A percentile compares a stretch with the other conserved stretches of the same genome.
phyloP scores from a whole-genome alignment of 768 basidiomycete genomes.

The Pisolithus microcarpus region DNA sequence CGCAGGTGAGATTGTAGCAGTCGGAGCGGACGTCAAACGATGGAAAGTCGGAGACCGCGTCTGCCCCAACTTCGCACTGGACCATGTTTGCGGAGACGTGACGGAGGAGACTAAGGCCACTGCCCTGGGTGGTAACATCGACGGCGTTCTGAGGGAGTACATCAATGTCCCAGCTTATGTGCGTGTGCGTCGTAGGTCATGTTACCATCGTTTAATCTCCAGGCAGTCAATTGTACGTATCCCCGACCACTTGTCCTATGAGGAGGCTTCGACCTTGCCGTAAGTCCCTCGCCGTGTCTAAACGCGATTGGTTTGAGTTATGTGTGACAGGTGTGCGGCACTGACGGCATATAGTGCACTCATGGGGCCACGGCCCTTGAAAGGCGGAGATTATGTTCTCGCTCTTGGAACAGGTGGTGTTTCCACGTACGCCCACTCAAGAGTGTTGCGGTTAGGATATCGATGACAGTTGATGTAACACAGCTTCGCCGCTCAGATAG shows the following conservation, averaged over 20 bases:
- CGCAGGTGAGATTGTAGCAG: slow-evolving; percentile 49
- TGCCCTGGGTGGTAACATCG: slow-evolving; percentile 39
- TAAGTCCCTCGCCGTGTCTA: slow-evolving; percentile 20
- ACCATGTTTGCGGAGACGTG: no score
- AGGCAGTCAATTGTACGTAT: slow-evolving; percentile 41
- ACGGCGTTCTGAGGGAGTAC: slow-evolving; percentile 32
- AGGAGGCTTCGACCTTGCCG: slow-evolving; percentile 47
- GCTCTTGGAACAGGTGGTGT: slow-evolving; percentile 53
- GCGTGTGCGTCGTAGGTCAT: slow-evolving; percentile 23
- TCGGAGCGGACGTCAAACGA: slow-evolving; percentile 32
- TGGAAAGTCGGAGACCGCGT: slow-evolving; percentile 56
- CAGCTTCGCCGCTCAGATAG: slow-evolving; percentile 54
- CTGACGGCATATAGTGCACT: slow-evolving; percentile 61
- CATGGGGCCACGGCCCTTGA: slow-evolving; percentile 40
- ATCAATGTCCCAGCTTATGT: slow-evolving; percentile 40
- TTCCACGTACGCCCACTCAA: slow-evolving; percentile 34
- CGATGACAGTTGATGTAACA: slow-evolving; percentile 8
- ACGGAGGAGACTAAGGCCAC: slow-evolving; percentile 12
- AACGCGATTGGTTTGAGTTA: not conserved
- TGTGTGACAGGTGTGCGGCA: slow-evolving; percentile 40
- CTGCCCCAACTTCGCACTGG: not conserved
- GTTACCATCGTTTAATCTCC: not conserved
- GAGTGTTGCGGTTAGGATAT: not conserved
- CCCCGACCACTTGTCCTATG: slow-evolving; percentile 51
- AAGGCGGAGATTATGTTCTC: slow-evolving; percentile 53